Percentiles rank a stretch among this genome's conserved stretches.
Evolutionary conservation across 495 filamentous ascomycete genomes (phyloP).

Genomic region (Penicillium crystallinum): DNA sequence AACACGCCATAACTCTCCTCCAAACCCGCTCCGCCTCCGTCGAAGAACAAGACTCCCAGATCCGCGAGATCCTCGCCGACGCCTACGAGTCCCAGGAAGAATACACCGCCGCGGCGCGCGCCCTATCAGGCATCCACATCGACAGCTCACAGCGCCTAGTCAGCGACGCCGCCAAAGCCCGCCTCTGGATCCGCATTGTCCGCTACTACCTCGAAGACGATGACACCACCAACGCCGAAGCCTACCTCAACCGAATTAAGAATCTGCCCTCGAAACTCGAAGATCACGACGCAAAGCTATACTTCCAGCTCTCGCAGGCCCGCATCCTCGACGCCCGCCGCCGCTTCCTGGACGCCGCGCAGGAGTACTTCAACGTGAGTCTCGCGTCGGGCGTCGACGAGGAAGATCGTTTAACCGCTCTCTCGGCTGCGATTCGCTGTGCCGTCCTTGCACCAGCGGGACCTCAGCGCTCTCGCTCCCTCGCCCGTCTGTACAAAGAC

Average conservation of each 20-base stretch:
- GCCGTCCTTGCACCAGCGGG: conserved; percentile 93
- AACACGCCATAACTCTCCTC: conserved; percentile 61
- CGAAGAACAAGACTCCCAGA: conserved; percentile 75
- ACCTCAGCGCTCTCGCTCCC: conserved; percentile 69
- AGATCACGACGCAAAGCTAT: conserved; percentile 66
- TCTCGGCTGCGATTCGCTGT: conserved; percentile 85
- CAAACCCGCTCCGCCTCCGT: conserved; percentile 64
- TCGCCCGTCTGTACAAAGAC: conserved; percentile 89
- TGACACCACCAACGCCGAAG: conserved; percentile 78
- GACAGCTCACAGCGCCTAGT: conserved; percentile 83
- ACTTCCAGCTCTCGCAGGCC: conserved; percentile 87
- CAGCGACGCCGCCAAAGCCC: conserved; percentile 68
- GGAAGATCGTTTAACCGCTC: conserved; percentile 74
- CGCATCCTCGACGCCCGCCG: conserved; percentile 88
- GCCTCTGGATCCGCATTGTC: conserved; percentile 89
- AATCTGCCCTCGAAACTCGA: conserved; percentile 76
- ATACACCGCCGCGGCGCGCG: conserved; percentile 68
- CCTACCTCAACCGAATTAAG: conserved; percentile 87
- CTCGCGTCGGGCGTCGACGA: conserved; percentile 72
- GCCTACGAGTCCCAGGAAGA: conserved; percentile 81
- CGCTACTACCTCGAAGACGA: conserved; percentile 92
- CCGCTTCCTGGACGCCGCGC: conserved; percentile 82
- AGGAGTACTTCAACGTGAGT: conserved; percentile 82
- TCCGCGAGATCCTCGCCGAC: conserved; percentile 76
- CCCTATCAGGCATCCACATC: conserved; percentile 77